Percentiles rank a stretch among this genome's conserved stretches.
Evolutionary conservation across 768 basidiomycete species (phyloP).

Genomic region (Auriscalpium orientale): DNA sequence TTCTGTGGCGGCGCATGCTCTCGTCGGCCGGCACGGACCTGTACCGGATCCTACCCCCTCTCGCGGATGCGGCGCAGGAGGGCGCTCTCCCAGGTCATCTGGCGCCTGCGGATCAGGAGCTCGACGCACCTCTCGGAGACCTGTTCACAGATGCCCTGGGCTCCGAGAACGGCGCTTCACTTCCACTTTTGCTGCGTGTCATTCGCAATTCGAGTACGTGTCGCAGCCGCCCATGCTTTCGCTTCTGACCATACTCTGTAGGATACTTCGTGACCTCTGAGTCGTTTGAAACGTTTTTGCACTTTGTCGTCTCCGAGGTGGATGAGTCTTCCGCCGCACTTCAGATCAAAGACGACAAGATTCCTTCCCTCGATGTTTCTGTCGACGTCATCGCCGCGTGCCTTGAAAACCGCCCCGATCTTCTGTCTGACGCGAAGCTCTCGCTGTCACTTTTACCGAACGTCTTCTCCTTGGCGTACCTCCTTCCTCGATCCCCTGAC

Average conservation of each 20-base stretch:
- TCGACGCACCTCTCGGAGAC: slow-evolving; percentile 36
- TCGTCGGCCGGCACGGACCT: slow-evolving; percentile 29
- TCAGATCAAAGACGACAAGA: slow-evolving; percentile 1
- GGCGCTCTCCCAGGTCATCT: slow-evolving; percentile 38
- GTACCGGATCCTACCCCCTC: slow-evolving; percentile 23
- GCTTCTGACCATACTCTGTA: slow-evolving; percentile 4
- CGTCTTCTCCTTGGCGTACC: slow-evolving; percentile 41
- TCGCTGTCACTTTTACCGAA: slow-evolving; percentile 28
- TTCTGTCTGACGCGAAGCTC: background rate
- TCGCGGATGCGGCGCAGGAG: slow-evolving; percentile 36
- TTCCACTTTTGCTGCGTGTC: slow-evolving; percentile 31
- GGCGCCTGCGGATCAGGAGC: slow-evolving; percentile 33
- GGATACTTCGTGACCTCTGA: slow-evolving; percentile 22
- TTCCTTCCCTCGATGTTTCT: background rate
- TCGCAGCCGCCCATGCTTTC: background rate
- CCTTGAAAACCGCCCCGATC: background rate
- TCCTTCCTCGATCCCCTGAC: slow-evolving; percentile 33
- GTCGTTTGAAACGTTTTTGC: slow-evolving; percentile 26
- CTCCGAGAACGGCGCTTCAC: slow-evolving; percentile 19
- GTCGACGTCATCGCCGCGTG: slow-evolving; percentile 7
- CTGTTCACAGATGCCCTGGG: slow-evolving; percentile 33
- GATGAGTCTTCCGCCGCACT: slow-evolving; percentile 7
- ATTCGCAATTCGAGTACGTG: slow-evolving; percentile 36
- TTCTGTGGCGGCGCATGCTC: slow-evolving; percentile 46
- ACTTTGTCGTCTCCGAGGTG: slow-evolving; percentile 12